Evolutionary conservation across 2,329 filamentous ascomycete genomes (phyloP).

Genomic region (Aspergillus neoniger): DNA sequence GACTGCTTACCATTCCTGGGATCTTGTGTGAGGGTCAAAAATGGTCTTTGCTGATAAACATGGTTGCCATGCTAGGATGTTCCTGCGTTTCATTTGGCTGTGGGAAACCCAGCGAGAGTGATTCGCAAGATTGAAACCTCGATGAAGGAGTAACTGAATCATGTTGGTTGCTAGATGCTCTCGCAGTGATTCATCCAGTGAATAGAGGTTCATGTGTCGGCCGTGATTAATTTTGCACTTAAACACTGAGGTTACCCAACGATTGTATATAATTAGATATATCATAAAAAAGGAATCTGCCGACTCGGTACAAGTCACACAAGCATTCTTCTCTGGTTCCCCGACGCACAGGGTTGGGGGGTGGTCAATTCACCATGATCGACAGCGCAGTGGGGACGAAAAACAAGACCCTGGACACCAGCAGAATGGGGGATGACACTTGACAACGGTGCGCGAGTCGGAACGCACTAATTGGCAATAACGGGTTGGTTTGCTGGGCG

Average conservation of each 20-base stretch:
- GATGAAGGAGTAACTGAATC: constrained; percentile 25
- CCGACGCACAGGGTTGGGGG: not conserved
- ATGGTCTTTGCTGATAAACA: constrained; percentile 5
- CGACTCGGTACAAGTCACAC: not conserved
- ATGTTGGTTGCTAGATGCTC: no score
- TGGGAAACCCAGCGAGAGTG: constrained; percentile 44
- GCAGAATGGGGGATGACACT: not conserved
- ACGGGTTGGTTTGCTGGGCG: not conserved
- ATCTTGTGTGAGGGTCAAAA: not conserved
- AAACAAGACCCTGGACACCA: not conserved
- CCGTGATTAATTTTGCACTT: no score
- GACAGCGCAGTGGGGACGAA: not conserved
- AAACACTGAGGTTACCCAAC: not conserved
- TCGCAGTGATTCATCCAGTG: no score
- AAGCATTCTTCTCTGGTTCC: not conserved
- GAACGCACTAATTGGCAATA: not conserved
- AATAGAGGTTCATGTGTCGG: no score
- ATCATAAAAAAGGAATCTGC: not conserved
- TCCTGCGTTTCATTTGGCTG: constrained; percentile 44
- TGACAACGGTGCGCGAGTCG: not conserved
- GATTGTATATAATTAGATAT: not conserved
- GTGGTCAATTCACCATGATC: not conserved
- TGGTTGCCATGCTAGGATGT: constrained; percentile 35
- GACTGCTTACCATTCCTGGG: not conserved
- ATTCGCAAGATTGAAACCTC: constrained; percentile 43